Base-by-base conservation (phyloP, 306 rosid genomes). In the Canavalia ensiformis region DNA sequence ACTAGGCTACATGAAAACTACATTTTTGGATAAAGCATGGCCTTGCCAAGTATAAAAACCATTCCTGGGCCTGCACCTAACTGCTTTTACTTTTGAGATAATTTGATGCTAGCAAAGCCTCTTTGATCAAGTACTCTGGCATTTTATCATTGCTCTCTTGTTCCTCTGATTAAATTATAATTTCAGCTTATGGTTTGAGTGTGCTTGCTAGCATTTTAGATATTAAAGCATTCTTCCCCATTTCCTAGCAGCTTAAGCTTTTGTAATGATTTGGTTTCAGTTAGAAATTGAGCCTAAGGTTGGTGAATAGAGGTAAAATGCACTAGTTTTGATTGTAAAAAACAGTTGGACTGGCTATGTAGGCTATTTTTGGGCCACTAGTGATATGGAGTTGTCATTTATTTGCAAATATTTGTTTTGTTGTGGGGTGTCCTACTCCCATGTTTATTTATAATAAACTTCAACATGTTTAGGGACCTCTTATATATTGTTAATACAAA, bases 331-430 rank as follows among this genome's bases (percentile, higher is more conserved):
- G 6, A 28, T 56, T 2, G 52, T 49, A 67, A 73, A 58, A 73
- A 58, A 9, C 47, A 13, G 68, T 79, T n/a, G 51, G 52, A 63
- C 50, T 79, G 67, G 54, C 76, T 67, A 6, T 33, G 31, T 39
- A 51, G 70, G 35, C 30, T 50, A 56, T 25, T 78, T 39, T 58
- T 79, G 59, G 64, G 62, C 58, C 33, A n/a, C 70, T 39, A 41
- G 60, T 67, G 67, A 2, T 72, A 41, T 59, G 80, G 28, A 33
- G 13, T 35, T 68, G 72, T 33, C 56, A 31, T 31, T 44, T 51
- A 62, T 58, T 74, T 60, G 78, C 67, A 51, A 58, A 51, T 68
- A 52, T 60, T 77, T 75, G 63, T 67, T 49, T 70, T 33, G 54
- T 69, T n/a, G 39, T 69, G 45, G 62, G 76, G 41, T 39, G 51